A percentile compares a stretch with the other conserved stretches of the same genome.
phyloP scores from a whole-genome alignment of 768 basidiomycete genomes.

The Xerocomus potaroensis region DNA sequence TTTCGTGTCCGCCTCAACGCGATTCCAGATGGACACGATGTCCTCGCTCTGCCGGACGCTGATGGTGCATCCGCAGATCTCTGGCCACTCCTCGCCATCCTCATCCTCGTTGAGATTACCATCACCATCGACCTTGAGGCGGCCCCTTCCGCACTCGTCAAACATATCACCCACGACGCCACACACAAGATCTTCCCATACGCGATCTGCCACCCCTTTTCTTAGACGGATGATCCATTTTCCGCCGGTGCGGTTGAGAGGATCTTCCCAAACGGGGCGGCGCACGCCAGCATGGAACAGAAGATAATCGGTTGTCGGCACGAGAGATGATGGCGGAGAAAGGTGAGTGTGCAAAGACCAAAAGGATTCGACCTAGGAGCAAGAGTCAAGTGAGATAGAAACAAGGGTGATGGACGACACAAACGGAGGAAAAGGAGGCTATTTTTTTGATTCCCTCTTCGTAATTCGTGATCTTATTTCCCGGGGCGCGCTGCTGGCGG shows the following conservation, averaged over 20 bases:
- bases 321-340: conserved; percentile 74
- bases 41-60: conserved; percentile 93
- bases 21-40: conserved; percentile 91
- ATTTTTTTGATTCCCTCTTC: conserved; percentile 95
- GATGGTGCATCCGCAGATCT: conserved; percentile 94
- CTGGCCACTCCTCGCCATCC: conserved; percentile 53
- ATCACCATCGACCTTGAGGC: conserved; percentile 26
- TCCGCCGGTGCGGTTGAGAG: conserved; percentile 79
- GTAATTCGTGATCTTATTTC: conserved; percentile 86
- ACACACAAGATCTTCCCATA: conserved; percentile 88
- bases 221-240: conserved; percentile 94
- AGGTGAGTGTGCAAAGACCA: conserved; percentile 95
- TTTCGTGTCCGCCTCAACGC: conserved; percentile 70
- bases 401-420: conserved; percentile 22
- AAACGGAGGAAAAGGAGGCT: conserved; percentile 80
- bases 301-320: conserved; percentile 91
- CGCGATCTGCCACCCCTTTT: conserved; percentile 84
- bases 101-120: conserved; percentile 36
- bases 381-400: conserved; percentile 7
- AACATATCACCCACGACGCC: conserved; percentile 91
- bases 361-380: conserved; percentile 83
- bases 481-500: conserved; percentile 84
- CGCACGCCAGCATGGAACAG: conserved; percentile 84
- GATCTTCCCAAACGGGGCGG: conserved; percentile 95
- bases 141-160: conserved; percentile 48